These are phyloP conservation scores for Microstegium vimineum DNA, from an alignment of 176 grass and related monocot species.

Conservation along the genomic window DNA sequence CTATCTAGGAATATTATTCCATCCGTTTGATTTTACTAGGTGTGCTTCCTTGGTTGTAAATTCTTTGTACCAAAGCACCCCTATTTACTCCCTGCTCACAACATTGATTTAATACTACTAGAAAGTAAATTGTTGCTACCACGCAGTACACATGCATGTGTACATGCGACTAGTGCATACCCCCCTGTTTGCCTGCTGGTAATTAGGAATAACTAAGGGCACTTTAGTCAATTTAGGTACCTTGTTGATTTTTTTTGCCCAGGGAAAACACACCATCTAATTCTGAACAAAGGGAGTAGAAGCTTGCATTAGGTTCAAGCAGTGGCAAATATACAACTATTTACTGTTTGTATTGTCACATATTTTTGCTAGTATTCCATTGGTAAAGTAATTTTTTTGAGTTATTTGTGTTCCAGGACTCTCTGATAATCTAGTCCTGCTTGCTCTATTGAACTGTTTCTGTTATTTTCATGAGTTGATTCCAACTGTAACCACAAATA, in stretches of 20 bases:
- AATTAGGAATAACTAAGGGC: not conserved
- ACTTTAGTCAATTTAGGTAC: not conserved
- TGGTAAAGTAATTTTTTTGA: not conserved
- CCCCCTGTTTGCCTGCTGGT: not conserved
- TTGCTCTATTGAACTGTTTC: not conserved
- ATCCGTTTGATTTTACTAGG: not conserved
- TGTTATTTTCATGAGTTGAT: conserved; percentile 18
- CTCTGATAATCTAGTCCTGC: not conserved
- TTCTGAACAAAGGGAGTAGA: not conserved
- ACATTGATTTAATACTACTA: not conserved
- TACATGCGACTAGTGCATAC: not conserved
- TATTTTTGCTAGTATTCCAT: not conserved
- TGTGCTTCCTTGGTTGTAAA: not conserved
- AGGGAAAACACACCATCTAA: not conserved
- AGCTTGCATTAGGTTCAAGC: not conserved
- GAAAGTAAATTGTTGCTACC: not conserved
- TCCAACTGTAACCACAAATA: not conserved
- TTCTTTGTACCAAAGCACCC: not conserved
- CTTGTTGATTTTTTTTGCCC: not conserved
- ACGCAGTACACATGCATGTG: not conserved
- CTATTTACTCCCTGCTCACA: not conserved
- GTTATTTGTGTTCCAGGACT: not conserved
- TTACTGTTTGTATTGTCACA: not conserved
- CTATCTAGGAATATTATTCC: not conserved
- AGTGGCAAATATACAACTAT: not conserved